Conservation (phyloP, 371 early-diverging fungal species). For the Saksenaea oblongispora region DNA sequence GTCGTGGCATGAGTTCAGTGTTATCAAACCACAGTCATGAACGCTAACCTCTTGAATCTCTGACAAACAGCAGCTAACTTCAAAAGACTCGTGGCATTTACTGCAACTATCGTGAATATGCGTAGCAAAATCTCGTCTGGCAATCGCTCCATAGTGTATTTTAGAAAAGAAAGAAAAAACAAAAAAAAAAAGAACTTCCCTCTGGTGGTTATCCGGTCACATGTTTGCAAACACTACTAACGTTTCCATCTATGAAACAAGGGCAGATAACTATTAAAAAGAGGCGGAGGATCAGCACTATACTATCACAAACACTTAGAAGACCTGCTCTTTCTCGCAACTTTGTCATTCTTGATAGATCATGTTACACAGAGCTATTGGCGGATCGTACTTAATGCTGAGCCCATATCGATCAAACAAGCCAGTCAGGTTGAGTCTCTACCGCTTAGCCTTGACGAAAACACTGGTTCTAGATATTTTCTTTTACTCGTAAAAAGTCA, state of each 20-base stretch:
- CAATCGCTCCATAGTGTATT: conserved; percentile 26
- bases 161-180: not conserved
- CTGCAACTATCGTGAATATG: conserved; percentile 24
- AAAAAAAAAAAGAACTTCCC: conserved; percentile 3
- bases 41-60: conserved; percentile 24
- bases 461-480: too few relatives aligned
- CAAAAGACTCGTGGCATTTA: conserved; percentile 25
- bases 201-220: not conserved
- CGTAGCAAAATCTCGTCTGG: conserved; percentile 38
- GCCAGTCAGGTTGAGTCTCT: too few relatives aligned
- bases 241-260: not conserved
- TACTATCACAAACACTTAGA: not conserved
- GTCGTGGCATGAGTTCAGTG: not conserved
- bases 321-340: conserved; percentile 1
- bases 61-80: conserved; percentile 23
- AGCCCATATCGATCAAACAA: too few relatives aligned
- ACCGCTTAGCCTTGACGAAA: too few relatives aligned
- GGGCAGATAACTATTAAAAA: not conserved
- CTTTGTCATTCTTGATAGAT: conserved; percentile 1
- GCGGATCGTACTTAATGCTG: too few relatives aligned
- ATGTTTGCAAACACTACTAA: not conserved
- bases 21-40: not conserved
- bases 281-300: not conserved
- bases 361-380: too few relatives aligned
- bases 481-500: too few relatives aligned